Conservation (phyloP, 2,329 filamentous ascomycete species). For the Dactylellina parvicollis region DNA sequence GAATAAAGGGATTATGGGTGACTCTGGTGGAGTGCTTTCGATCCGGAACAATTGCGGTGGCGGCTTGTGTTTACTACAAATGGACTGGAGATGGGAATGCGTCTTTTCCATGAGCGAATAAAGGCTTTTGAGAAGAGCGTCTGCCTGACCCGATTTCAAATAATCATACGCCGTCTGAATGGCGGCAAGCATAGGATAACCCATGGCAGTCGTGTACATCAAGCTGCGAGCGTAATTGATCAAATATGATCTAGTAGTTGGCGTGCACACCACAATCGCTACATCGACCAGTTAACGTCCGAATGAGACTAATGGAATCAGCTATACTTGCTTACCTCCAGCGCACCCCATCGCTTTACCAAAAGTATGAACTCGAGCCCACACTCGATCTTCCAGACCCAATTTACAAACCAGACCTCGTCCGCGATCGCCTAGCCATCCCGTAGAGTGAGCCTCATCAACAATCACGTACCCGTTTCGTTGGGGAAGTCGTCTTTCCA, state of each 20-base stretch:
- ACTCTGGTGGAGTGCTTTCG: conserved; percentile 63
- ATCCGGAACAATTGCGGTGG: conserved; percentile 63
- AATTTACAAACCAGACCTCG: conserved; percentile 69
- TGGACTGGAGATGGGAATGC: too few relatives aligned
- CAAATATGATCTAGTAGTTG: too few relatives aligned
- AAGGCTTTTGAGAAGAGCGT: conserved; percentile 62
- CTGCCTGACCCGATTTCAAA: conserved; percentile 66
- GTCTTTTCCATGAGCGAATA: too few relatives aligned
- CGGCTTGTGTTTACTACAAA: too few relatives aligned
- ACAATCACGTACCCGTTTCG: conserved; percentile 73
- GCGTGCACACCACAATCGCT: too few relatives aligned
- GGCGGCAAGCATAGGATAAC: conserved; percentile 69
- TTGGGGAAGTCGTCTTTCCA: conserved; percentile 68
- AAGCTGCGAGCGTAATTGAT: conserved; percentile 80
- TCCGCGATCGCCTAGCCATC: conserved; percentile 68
- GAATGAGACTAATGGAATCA: too few relatives aligned
- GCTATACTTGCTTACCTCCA: conserved; percentile 76
- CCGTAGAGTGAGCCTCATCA: conserved; percentile 75
- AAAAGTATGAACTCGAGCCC: conserved; percentile 72
- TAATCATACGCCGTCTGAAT: conserved; percentile 70
- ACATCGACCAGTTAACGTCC: too few relatives aligned
- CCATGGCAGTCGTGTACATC: conserved; percentile 78
- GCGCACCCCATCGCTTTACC: conserved; percentile 75
- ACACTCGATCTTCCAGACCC: conserved; percentile 68
- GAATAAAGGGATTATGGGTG: conserved; percentile 73